Conservation (phyloP, 352 stramenopile genomes). For the Blastocystis sp. region DNA sequence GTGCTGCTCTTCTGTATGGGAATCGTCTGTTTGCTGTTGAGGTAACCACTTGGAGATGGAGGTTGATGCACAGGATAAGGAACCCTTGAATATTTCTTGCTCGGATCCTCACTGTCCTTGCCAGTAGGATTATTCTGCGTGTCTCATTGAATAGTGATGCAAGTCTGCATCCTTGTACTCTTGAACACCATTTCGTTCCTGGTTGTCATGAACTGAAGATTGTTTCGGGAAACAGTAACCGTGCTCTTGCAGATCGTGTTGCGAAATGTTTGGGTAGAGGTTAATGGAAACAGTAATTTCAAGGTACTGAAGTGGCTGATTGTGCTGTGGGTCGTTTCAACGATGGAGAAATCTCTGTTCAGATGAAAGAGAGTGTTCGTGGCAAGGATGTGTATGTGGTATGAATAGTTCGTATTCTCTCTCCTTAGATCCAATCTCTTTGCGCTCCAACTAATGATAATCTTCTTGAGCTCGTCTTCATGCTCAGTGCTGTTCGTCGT, state of each 20-base stretch:
- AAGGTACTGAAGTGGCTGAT: conserved; percentile 76
- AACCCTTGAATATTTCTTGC: conserved; percentile 14
- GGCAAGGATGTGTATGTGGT: conserved; percentile 87
- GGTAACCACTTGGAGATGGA: neutral
- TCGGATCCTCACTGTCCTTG: conserved; percentile 26
- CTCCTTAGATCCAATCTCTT: conserved; percentile 77
- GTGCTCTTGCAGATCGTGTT: conserved; percentile 80
- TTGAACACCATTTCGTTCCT: conserved; percentile 81
- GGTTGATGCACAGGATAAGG: neutral
- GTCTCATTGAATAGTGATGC: conserved; percentile 1
- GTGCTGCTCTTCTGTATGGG: conserved; percentile 32
- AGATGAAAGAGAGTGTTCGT: conserved; percentile 82
- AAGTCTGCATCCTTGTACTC: conserved; percentile 74
- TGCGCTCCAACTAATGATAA: conserved; percentile 84
- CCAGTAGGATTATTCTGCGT: neutral
- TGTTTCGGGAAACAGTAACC: conserved; percentile 81
- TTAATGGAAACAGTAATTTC: neutral
- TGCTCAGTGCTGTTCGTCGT: conserved; percentile 83
- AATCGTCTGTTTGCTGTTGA: conserved; percentile 43
- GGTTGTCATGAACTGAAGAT: conserved; percentile 84
- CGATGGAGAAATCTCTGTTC: conserved; percentile 82
- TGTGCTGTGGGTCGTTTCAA: conserved; percentile 80
- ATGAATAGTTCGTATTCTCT: neutral
- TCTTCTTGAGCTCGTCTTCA: conserved; percentile 85
- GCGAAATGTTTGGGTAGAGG: conserved; percentile 70